These are phyloP conservation scores for Trametes maxima DNA, from an alignment of 768 basidiomycete species.

Conservation along the genomic window DNA sequence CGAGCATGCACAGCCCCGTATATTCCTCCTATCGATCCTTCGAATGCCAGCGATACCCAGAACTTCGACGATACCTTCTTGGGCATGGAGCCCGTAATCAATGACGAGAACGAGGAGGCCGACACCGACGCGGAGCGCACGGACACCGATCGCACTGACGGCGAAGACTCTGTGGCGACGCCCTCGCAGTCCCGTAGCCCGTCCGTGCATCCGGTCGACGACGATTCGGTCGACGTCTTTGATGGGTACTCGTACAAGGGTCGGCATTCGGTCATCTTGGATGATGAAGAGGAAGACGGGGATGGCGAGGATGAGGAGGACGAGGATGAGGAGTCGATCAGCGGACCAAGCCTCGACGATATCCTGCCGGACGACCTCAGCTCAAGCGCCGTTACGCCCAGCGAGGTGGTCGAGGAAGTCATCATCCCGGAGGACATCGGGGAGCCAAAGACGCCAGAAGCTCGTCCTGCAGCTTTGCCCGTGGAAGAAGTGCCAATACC, in stretches of 20 bases:
- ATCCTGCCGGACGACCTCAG: constrained; percentile 23
- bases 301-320: constrained; percentile 49
- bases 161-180: constrained; percentile 76
- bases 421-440: constrained; percentile 35
- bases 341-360: constrained; percentile 28
- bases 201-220: constrained; percentile 54
- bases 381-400: background rate
- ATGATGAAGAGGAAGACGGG: constrained; percentile 68
- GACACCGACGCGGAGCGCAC: constrained; percentile 76
- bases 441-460: constrained; percentile 81
- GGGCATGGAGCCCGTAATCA: constrained; percentile 91
- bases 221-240: constrained; percentile 75
- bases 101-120: constrained; percentile 65
- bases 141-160: constrained; percentile 71
- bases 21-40: constrained; percentile 88
- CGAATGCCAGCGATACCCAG: constrained; percentile 92
- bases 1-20: constrained; percentile 67
- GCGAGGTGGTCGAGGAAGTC: constrained; percentile 33
- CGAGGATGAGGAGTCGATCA: constrained; percentile 29
- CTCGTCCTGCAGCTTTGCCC: constrained; percentile 45
- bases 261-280: constrained; percentile 75
- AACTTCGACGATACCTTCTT: constrained; percentile 98
- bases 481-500: constrained; percentile 11
- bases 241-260: constrained; percentile 96
- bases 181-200: constrained; percentile 81